Evolutionary conservation across 2,329 filamentous ascomycete species (phyloP).

Genomic region (Pseudogymnoascus pannorum): DNA sequence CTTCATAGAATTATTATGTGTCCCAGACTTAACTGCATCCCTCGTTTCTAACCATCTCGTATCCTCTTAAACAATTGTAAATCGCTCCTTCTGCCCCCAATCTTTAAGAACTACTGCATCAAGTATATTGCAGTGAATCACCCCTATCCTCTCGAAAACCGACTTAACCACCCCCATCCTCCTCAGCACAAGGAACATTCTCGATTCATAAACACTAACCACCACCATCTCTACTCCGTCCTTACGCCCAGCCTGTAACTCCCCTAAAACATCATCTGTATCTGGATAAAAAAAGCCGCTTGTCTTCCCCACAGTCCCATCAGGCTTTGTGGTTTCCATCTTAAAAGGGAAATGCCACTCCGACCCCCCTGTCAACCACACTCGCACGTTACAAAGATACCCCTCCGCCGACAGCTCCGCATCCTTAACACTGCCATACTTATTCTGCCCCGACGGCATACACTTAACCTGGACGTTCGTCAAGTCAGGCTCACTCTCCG

Average conservation of each 20-base stretch:
- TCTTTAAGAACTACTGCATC: not conserved
- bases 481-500: not conserved
- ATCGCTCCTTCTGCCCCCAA: not conserved
- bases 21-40: not conserved
- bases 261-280: not conserved
- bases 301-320: not conserved
- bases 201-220: slow-evolving; percentile 1
- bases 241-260: not conserved
- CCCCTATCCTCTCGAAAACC: not conserved
- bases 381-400: not conserved
- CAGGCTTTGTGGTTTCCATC: not conserved
- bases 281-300: not conserved
- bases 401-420: not conserved
- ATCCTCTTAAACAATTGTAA: not conserved
- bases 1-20: not conserved
- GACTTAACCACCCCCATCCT: not conserved
- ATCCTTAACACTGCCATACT: not conserved
- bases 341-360: slow-evolving; percentile 1
- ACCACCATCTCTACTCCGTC: slow-evolving; percentile 2
- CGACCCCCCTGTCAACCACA: not conserved
- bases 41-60: not conserved
- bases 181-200: not conserved
- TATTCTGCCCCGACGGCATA: not conserved
- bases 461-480: not conserved
- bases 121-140: not conserved